These are phyloP conservation scores for Lagenidium giganteum DNA, from an alignment of 352 stramenopile genomes.

Conservation along the genomic window DNA sequence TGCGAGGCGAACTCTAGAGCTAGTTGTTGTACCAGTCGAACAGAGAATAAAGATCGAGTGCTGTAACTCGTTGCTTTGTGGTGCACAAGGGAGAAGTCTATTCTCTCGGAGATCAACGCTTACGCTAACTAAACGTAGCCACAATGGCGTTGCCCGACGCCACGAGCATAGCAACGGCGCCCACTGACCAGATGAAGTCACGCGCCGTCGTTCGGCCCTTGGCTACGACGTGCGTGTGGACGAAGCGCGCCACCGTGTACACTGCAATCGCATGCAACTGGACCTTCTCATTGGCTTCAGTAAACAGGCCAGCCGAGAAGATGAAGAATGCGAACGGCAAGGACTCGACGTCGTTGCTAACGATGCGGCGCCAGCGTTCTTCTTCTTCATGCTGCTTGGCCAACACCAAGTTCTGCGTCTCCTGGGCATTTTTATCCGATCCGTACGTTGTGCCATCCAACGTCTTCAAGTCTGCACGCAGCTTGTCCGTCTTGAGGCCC, in stretches of 20 bases:
- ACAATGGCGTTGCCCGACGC: constrained; percentile 6
- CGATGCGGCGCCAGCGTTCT: constrained; percentile 51
- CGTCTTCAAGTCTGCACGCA: no score
- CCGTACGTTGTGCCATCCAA: no score
- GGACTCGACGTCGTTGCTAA: constrained; percentile 56
- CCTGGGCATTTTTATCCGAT: constrained; percentile 26
- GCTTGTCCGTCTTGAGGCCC: constrained; percentile 32
- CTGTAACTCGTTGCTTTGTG: no score
- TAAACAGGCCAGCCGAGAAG: constrained; percentile 30
- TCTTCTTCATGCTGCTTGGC: no score
- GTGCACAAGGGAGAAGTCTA: no score
- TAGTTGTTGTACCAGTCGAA: no score
- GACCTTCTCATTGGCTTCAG: constrained; percentile 24
- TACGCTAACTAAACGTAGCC: no score
- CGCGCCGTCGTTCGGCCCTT: constrained; percentile 20
- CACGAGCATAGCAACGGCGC: constrained; percentile 12
- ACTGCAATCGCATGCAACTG: constrained; percentile 24
- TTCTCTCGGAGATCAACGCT: no score
- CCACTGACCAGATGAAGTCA: constrained; percentile 8
- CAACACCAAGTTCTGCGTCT: constrained; percentile 13
- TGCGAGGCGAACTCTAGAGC: no score
- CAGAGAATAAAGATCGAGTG: no score
- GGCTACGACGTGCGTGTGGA: constrained; percentile 38
- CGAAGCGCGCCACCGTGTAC: constrained; percentile 34
- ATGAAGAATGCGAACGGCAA: constrained; percentile 47